Evolutionary conservation across 495 filamentous ascomycete species (phyloP).

Genomic region (Pseudotulostoma volvatum): DNA sequence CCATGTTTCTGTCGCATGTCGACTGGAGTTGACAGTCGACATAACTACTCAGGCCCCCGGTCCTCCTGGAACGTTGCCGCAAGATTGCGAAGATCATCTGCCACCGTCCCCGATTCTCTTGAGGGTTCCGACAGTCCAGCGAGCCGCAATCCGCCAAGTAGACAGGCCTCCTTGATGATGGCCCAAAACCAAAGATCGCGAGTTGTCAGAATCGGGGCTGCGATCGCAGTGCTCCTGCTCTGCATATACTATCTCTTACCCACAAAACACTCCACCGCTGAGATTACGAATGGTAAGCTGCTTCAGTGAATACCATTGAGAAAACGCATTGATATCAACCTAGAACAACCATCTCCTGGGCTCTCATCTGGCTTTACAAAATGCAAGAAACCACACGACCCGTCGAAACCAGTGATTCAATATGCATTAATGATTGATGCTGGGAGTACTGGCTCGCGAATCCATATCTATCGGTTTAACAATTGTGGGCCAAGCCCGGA

Average conservation of each 20-base stretch:
- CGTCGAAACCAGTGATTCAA: slow-evolving; percentile 82
- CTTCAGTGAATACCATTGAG: not conserved
- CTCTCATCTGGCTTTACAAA: slow-evolving; percentile 22
- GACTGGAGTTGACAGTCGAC: slow-evolving; percentile 27
- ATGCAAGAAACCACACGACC: slow-evolving; percentile 68
- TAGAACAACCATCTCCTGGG: slow-evolving; percentile 6
- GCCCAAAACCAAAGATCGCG: slow-evolving; percentile 59
- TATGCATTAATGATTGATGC: slow-evolving; percentile 98
- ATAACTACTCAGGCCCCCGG: slow-evolving; percentile 5
- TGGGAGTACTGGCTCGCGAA: slow-evolving; percentile 90
- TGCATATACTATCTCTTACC: slow-evolving; percentile 63
- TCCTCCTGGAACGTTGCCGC: no score
- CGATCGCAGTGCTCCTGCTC: slow-evolving; percentile 57
- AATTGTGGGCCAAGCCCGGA: slow-evolving; percentile 95
- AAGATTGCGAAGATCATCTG: slow-evolving; percentile 2
- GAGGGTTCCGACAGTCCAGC: no score
- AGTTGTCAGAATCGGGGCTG: slow-evolving; percentile 67
- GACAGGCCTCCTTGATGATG: no score
- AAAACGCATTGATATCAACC: no score
- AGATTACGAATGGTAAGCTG: slow-evolving; percentile 25
- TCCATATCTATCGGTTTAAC: slow-evolving; percentile 98
- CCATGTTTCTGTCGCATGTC: slow-evolving; percentile 38
- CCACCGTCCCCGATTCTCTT: slow-evolving; percentile 1
- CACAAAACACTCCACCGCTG: slow-evolving; percentile 20
- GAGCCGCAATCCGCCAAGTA: no score